Base-by-base conservation (phyloP, 805 yeast genomes). In the Candida broadrunensis region DNA sequence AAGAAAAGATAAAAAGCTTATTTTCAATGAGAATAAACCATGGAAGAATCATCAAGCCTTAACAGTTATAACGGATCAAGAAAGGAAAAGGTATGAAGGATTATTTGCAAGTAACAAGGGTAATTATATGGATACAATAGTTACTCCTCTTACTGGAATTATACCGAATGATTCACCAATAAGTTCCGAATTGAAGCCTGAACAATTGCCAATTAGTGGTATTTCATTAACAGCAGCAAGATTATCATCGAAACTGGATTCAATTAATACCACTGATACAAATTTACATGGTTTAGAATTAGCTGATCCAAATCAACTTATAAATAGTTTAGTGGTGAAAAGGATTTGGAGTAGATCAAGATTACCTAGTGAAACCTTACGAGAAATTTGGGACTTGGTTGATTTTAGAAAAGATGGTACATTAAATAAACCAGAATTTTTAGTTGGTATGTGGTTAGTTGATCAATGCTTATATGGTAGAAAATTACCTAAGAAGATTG, bases 391-490 rank as follows among this genome's bases (percentile, higher is more conserved):
- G 88, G 77, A 80, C 36, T 69, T 84, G 51, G 91, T 90, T 4
- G 88, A 77, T 56, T 73, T 64, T 41, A 60, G 81, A 49, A 61
- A 68, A 35, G 93, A 85, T 57, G 95, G 96, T 0, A 78, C 86
- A 1, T 66, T 93, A 40, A 84, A 82, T 49, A 78, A 87, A 46
- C 83, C 81, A 27, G 91, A 90, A 47, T 93, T 93, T 53, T 66
- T 91, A 24, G 91, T 90, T n/a, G 99, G 99, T 0, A 90, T 87
- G 85, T 93, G 99, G 99, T 63, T 90, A 4, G 90, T 93, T 2
- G 99, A 93, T 60, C 99, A 93, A 63, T 87, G 97, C 56, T 70
- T 93, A 12, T 93, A 91, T 57, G 99, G 99, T 0, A 72, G 95
- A 30, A 93, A 93, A 58, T 65, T 93, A 36, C 98, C 99, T 0